Base-by-base conservation (phyloP, 768 basidiomycete species). In the Cubamyces sp. region DNA sequence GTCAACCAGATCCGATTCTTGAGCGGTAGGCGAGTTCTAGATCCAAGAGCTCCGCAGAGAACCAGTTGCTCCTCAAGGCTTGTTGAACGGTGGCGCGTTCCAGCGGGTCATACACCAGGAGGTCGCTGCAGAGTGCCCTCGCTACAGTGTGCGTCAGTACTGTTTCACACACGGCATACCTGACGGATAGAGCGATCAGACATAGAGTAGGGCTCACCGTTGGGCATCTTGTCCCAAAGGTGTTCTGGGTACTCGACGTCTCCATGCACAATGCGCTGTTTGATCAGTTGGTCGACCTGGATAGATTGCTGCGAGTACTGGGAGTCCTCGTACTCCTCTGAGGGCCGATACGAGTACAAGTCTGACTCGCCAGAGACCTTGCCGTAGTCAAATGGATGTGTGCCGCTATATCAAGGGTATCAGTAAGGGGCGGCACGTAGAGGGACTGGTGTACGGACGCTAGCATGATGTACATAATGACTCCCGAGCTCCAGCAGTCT, bases 401-500 rank as follows among this genome's bases (percentile, higher is more conserved):
- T 78, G 34, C 91, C 90, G 48, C 91, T 92, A 62, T 16, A 50
- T 46, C 28, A 37, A 16, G 48, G 37, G 16, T 18, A 54, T 61
- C 30, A 23, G 19, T 18, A 1, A 34, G 9, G 12, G 0, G 34
- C 9, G 12, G 8, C 16, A 4, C 25, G 14, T n/a, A 18, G 8
- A 48, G 45, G 37, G 18, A 11, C 28, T 3, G 16, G 40, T 2
- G 12, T 11, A 81, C 90, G 62, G 76, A 94, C 92, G 84, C 82
- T 51, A 94, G 77, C 91, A 94, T 94, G 58, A 92, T 86, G 65
- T 87, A 93, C 54, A 94, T 75, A 54, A 91, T 86, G 5, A 93
- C 83, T 5, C 92, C 92, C 14, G 88, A 84, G 66, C 92, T 92
- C 92, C 92, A 94, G 68, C 92, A 94, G 73, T 94, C 92, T 3